Percentiles rank a stretch among this genome's conserved stretches.
These are phyloP conservation scores for Buddleja alternifolia DNA, from an alignment of 257 asterid genomes.

Conservation along the genomic window DNA sequence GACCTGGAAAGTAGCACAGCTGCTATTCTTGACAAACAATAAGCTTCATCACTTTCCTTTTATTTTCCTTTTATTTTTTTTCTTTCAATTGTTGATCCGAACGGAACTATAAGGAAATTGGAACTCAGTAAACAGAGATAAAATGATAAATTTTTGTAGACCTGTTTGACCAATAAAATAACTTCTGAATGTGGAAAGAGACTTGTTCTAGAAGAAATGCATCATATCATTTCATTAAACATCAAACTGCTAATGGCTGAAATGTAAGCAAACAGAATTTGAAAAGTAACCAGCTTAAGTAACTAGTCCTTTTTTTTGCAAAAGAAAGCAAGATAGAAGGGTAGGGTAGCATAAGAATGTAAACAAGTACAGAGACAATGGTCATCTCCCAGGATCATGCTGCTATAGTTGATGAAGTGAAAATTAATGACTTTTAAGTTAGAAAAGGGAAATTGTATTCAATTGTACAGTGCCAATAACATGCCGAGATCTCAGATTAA, in stretches of 20 bases:
- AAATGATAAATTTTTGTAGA: neutral
- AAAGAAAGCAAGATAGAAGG: constrained; percentile 17
- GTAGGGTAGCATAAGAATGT: neutral
- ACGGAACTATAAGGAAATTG: neutral
- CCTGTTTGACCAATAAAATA: constrained; percentile 1
- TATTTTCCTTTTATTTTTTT: neutral
- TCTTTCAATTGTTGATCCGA: neutral
- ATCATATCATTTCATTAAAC: neutral
- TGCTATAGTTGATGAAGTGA: neutral
- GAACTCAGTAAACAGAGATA: constrained; percentile 6
- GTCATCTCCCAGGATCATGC: neutral
- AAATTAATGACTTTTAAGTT: constrained; percentile 1
- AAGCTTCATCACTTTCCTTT: constrained; percentile 1
- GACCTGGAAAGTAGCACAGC: constrained; percentile 8
- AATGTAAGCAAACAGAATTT: neutral
- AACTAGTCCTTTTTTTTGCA: neutral
- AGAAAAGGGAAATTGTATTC: neutral
- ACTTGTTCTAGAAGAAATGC: constrained; percentile 12
- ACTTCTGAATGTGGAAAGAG: neutral
- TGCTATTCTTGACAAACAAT: constrained; percentile 15
- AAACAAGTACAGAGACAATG: neutral
- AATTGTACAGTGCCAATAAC: constrained; percentile 12
- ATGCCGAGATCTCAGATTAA: constrained; percentile 6
- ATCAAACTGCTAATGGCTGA: neutral
- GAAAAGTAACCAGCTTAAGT: neutral